These are phyloP conservation scores for Rhododendron vialii DNA, from an alignment of 148 eudicot species.

Conservation along the genomic window DNA sequence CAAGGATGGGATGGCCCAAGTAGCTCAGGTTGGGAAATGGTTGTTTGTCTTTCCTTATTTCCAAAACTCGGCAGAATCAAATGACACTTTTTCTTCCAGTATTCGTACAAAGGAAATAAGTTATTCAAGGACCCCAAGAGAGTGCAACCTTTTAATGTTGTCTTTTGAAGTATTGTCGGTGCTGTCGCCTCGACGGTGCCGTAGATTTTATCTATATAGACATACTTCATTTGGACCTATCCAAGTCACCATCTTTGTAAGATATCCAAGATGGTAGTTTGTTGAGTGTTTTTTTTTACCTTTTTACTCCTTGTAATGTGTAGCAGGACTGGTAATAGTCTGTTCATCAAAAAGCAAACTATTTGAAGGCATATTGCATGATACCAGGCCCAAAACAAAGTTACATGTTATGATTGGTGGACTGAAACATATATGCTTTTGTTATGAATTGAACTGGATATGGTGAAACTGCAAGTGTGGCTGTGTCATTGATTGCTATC, in stretches of 20 bases:
- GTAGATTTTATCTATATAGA: background rate
- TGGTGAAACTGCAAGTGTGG: background rate
- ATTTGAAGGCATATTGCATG: background rate
- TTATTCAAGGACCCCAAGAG: background rate
- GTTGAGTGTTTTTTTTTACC: background rate
- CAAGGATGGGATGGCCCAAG: conserved; percentile 69
- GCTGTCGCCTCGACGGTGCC: background rate
- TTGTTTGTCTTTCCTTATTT: conserved; percentile 7
- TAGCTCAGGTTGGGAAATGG: conserved; percentile 60
- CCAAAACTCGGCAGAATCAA: background rate
- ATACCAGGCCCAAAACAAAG: background rate
- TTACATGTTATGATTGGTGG: background rate
- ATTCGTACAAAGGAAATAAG: background rate
- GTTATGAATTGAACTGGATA: background rate
- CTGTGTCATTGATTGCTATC: background rate
- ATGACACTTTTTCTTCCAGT: background rate
- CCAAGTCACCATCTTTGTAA: background rate
- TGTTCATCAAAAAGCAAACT: background rate
- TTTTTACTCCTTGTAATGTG: background rate
- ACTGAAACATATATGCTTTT: background rate
- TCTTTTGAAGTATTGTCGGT: background rate
- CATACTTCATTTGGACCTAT: background rate
- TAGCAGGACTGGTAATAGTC: background rate
- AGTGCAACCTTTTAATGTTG: background rate
- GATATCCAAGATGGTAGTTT: background rate